A percentile compares a stretch with the other conserved stretches of the same genome.
Conservation (phyloP, 2,329 filamentous ascomycete genomes). For the Metarhizium anisopliae region DNA sequence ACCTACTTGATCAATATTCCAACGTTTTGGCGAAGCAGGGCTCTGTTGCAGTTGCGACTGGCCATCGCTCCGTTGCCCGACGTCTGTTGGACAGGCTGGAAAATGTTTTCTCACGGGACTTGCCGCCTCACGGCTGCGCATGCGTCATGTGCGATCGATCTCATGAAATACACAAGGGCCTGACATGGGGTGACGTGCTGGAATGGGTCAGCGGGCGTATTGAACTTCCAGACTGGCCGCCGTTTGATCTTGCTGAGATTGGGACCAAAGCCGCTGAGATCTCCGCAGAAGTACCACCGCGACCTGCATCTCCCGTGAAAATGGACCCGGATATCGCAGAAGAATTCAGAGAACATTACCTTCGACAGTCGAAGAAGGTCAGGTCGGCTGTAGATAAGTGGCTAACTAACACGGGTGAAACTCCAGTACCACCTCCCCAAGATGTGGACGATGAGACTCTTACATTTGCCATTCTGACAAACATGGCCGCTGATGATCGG, state of each 20-base stretch:
- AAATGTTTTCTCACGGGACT: constrained; percentile 87
- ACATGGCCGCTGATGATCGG: constrained; percentile 65
- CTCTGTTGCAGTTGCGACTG: constrained; percentile 88
- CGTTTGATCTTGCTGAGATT: constrained; percentile 64
- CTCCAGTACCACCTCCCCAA: constrained; percentile 65
- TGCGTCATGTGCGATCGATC: constrained; percentile 72
- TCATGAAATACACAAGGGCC: constrained; percentile 56
- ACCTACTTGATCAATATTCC: constrained; percentile 77
- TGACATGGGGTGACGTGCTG: constrained; percentile 92
- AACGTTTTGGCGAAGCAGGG: constrained; percentile 74
- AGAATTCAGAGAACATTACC: constrained; percentile 85
- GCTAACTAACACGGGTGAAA: constrained; percentile 72
- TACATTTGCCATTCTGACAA: constrained; percentile 87
- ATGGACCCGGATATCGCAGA: constrained; percentile 92
- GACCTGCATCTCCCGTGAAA: constrained; percentile 56
- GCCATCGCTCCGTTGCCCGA: constrained; percentile 88
- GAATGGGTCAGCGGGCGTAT: constrained; percentile 85
- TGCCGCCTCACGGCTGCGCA: constrained; percentile 75
- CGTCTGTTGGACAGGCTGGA: constrained; percentile 83
- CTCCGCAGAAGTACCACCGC: constrained; percentile 49
- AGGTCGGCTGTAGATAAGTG: constrained; percentile 85
- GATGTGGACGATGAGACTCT: constrained; percentile 93
- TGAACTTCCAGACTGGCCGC: constrained; percentile 81
- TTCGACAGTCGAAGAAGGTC: constrained; percentile 86
- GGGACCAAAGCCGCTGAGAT: constrained; percentile 49